phyloP scores from a whole-genome alignment of 208 protist genomes.

The Leishmania tarentolae region DNA sequence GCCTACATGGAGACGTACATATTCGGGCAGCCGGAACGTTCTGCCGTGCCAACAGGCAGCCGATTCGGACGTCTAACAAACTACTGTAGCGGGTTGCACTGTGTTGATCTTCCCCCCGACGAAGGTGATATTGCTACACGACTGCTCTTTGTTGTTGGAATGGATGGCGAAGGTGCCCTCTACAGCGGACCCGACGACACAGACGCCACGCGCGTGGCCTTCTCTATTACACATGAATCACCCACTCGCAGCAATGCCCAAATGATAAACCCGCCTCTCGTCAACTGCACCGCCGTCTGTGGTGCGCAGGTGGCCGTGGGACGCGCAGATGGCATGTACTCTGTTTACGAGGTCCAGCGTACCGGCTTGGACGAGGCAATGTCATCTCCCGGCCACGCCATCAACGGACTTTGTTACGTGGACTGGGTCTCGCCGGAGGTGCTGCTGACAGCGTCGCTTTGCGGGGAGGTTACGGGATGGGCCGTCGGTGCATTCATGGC shows the following conservation, averaged over 20 bases:
- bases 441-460: conserved; percentile 74
- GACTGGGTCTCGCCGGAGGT: conserved; percentile 39
- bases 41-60: not conserved
- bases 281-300: conserved; percentile 51
- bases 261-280: conserved; percentile 77
- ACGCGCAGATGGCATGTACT: conserved; percentile 70
- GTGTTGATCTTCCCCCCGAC: conserved; percentile 5
- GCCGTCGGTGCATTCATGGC: conserved; percentile 44
- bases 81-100: conserved; percentile 43
- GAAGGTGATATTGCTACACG: not conserved
- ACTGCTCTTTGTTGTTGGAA: conserved; percentile 59
- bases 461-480: conserved; percentile 80
- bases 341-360: conserved; percentile 42
- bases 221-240: conserved; percentile 7
- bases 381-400: conserved; percentile 58
- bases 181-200: conserved; percentile 29
- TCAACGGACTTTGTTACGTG: conserved; percentile 67
- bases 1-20: conserved; percentile 34
- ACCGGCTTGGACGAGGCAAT: conserved; percentile 30
- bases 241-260: conserved; percentile 17
- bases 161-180: conserved; percentile 59
- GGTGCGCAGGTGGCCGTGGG: conserved; percentile 45
- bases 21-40: conserved; percentile 33
- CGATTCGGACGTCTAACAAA: conserved; percentile 56
- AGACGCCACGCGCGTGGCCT: conserved; percentile 17